phyloP scores from a whole-genome alignment of 2,329 filamentous ascomycete genomes.

The Aspergillus terreus region DNA sequence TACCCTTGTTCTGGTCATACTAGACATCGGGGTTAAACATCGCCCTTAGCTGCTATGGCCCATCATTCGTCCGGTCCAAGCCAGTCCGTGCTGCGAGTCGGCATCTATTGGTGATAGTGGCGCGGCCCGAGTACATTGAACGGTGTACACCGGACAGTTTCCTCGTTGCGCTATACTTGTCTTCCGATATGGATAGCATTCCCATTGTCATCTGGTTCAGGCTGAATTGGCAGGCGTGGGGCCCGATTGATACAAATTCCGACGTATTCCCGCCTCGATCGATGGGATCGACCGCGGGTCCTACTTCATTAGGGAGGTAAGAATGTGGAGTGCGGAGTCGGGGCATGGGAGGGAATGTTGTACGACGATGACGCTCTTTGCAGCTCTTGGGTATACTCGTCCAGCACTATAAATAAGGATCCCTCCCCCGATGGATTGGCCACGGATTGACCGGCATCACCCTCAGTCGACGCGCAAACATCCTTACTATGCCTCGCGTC shows the following conservation, averaged over 20 bases:
- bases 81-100: too few species aligned
- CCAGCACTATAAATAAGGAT: conserved; percentile 5
- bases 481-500: conserved; percentile 14
- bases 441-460: not conserved
- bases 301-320: conserved; percentile 13
- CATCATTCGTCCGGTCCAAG: too few species aligned
- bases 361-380: conserved; percentile 1
- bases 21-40: too few species aligned
- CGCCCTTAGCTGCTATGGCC: too few species aligned
- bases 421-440: not conserved
- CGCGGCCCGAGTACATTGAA: too few species aligned
- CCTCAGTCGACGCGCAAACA: not conserved
- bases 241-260: not conserved
- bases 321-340: conserved; percentile 10
- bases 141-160: too few species aligned
- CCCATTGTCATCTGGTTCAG: not conserved
- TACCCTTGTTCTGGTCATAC: too few species aligned
- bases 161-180: too few species aligned
- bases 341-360: not conserved
- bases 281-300: conserved; percentile 20
- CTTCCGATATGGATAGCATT: not conserved
- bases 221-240: conserved; percentile 1
- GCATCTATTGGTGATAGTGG: too few species aligned
- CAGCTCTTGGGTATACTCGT: not conserved
- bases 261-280: conserved; percentile 10